Evolutionary conservation across 129 eudicot species (phyloP).

Genomic region (Flaveria brownii): DNA sequence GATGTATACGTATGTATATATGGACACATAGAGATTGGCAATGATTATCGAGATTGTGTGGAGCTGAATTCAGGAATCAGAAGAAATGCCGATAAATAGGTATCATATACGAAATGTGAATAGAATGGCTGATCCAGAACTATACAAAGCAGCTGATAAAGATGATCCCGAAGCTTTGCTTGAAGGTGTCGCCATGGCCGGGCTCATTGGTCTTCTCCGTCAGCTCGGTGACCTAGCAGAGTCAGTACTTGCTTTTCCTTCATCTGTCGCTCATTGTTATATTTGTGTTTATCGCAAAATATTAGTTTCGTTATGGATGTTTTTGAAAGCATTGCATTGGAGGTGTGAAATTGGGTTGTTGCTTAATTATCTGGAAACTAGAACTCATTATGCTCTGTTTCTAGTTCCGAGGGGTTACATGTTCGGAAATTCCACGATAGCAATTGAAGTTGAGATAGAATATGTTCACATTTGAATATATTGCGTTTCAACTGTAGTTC

Average conservation of each 20-base stretch:
- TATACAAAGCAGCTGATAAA: slow-evolving; percentile 69
- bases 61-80: slow-evolving; percentile 16
- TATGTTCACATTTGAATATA: slow-evolving; percentile 10
- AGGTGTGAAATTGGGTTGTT: slow-evolving; percentile 20
- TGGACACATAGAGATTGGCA: slow-evolving; percentile 6
- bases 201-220: slow-evolving; percentile 88
- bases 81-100: slow-evolving; percentile 67
- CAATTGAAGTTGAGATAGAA: not conserved
- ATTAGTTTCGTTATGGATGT: not conserved
- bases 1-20: not conserved
- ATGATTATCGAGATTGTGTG: slow-evolving; percentile 7
- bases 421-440: not conserved
- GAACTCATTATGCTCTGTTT: slow-evolving; percentile 15
- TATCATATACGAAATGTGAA: slow-evolving; percentile 82
- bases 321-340: slow-evolving; percentile 11
- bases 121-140: slow-evolving; percentile 81
- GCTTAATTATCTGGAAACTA: slow-evolving; percentile 4
- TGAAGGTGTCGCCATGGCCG: slow-evolving; percentile 97
- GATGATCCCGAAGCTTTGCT: slow-evolving; percentile 96
- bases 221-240: slow-evolving; percentile 98
- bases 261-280: no score
- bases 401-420: not conserved
- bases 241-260: slow-evolving; percentile 42
- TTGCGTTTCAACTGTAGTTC: slow-evolving; percentile 9
- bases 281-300: not conserved